These are phyloP conservation scores for Sesbania bispinosa DNA, from an alignment of 306 rosid genomes.

Conservation along the genomic window DNA sequence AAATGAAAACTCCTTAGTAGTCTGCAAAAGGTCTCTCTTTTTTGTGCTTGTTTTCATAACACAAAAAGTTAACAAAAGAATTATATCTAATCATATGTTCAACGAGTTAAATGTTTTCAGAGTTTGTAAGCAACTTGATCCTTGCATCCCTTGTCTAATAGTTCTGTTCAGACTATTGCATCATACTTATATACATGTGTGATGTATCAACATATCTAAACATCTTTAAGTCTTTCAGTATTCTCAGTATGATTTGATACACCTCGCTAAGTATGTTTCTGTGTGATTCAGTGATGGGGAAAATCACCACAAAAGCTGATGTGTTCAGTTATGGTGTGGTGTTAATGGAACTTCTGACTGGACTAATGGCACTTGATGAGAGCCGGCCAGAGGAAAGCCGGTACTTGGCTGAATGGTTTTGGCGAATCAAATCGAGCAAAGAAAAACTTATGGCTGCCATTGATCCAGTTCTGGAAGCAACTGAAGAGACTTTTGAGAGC, in stretches of 20 bases:
- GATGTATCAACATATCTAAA: not conserved
- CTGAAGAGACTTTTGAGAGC: constrained; percentile 49
- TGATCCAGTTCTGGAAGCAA: constrained; percentile 51
- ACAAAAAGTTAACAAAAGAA: not conserved
- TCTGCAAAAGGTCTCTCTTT: not conserved
- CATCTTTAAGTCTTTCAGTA: not conserved
- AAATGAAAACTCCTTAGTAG: not conserved
- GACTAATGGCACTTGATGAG: constrained; percentile 74
- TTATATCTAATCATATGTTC: not conserved
- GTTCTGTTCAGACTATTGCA: not conserved
- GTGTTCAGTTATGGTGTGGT: constrained; percentile 85
- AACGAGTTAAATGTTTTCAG: not conserved
- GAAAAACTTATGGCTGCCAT: constrained; percentile 60
- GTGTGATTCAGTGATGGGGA: constrained; percentile 74
- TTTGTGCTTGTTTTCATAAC: not conserved
- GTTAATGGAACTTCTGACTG: constrained; percentile 75
- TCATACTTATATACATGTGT: not conserved
- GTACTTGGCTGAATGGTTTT: constrained; percentile 77
- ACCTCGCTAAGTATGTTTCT: constrained; percentile 6
- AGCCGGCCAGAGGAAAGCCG: constrained; percentile 76
- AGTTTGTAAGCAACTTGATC: constrained; percentile 1
- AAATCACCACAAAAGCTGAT: constrained; percentile 79
- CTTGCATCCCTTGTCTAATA: not conserved
- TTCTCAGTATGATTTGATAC: not conserved
- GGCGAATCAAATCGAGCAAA: constrained; percentile 59